Base-by-base conservation (phyloP, 129 eudicot genomes). In the Artemisia annua region DNA sequence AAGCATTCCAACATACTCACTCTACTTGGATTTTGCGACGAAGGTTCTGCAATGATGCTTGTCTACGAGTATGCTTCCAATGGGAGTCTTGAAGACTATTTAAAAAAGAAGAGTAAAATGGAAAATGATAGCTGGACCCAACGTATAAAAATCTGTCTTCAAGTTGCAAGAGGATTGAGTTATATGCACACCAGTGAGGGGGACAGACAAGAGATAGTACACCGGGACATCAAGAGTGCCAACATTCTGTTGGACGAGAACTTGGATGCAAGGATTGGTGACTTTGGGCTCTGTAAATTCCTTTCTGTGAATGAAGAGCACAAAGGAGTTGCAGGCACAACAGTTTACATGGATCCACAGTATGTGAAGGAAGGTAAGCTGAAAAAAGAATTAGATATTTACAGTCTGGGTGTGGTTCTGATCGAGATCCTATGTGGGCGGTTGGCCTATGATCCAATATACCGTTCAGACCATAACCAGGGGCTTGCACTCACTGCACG, bases 1-100 rank as follows among this genome's bases (percentile, higher is more conserved):
- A 61, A 61, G 66, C 48, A 61, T 61, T 13, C 66, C 51, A 63
- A 35, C 51, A 63, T 63, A 63, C 16, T 63, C 24, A 63, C 69
- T n/a, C 69, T 63, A 15, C 69, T 63, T 15, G 69, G 69, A 6
- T 63, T 63, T 39, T 35, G 51, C 9, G 51, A 63, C 11, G 52
- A 39, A 32, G 52, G 48, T 62, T 12, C 10, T 62, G n/a, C 43
- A 12, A 26, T 62, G 46, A 62, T 63, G 13, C 69, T 63, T 32
- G 4, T 63, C 22, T 63, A 63, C 11, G 69, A 63, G 51, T 63
- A 63, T n/a, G 51, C 69, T 35, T 16, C 69, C 20, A 63, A 63
- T 32, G 12, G 12, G 69, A 63, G 69, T 63, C 51, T 63, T 1
- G 20, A 1, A 15, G 50, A 63, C 30, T 63, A 63, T 63, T 32